Base-by-base conservation (phyloP, 2,329 filamentous ascomycete genomes). In the Peltaster fructicola region DNA sequence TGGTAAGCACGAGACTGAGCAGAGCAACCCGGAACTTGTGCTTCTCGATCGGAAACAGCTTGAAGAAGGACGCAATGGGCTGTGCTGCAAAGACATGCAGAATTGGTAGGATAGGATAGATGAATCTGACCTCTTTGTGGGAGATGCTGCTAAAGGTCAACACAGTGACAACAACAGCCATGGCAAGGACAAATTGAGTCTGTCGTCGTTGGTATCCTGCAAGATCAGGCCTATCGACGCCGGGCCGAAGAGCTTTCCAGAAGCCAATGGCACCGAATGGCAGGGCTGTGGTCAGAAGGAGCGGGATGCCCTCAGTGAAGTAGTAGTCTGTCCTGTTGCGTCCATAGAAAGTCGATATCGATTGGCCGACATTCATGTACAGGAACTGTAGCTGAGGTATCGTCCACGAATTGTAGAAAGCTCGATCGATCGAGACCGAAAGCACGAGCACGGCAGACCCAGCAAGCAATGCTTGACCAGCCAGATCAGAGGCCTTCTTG, bases 51-150 rank as follows among this genome's bases (percentile, higher is more conserved):
- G 35, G 40, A 29, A 39, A 39, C 25, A 36, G 52, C 28, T 57
- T 18, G 47, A 85, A 81, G 54, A 79, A 82, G 6, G 57, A 49
- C 3, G 66, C 57, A 9, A 79, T 52, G 3, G 70, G 62, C 0
- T 69, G 65, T 0, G 81, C 80, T 2, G 78, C 69, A 18, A 95
- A 58, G 33, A 92, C 57, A 46, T 88, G 80, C 5, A 98, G 63
- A n/a, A 73, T 64, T 2, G 88, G 85, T 2, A 95, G 64, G 10
- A 98, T 64, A 1, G 88, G 85, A 43, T 91, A 92, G 37, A 95
- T 78, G 57, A 98, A 98, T 42, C 88, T 80, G 39, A 92, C 79
- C 60, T 98, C 88, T 50, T 98, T 98, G 56, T 98, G 88, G 2
- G 81, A 72, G 37, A 95, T 78, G 22, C 78, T 45, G 2, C 80